Base-by-base conservation (phyloP, 2,329 filamentous ascomycete genomes). In the Scleromitrula shiraiana region DNA sequence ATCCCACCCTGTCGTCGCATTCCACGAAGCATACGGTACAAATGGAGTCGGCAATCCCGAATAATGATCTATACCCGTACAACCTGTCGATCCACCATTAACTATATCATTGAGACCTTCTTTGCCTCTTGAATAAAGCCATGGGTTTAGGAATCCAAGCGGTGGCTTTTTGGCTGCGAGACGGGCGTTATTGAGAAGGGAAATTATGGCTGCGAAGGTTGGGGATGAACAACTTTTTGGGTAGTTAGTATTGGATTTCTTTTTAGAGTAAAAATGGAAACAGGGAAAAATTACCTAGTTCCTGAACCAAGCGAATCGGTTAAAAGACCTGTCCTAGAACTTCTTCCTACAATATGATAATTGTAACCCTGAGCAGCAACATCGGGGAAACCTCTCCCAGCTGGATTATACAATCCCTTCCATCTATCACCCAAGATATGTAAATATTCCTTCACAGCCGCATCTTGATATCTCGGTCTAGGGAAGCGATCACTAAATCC, bases 181-280 rank as follows among this genome's bases (percentile, higher is more conserved):
- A 27, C 77, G 67, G 0, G 74, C 77, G 56, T 83, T 80, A 55
- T 85, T 85, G 48, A 85, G 65, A 4, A 85, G 70, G 1, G 75
- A 69, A 33, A 85, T 67, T 40, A 85, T 68, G 6, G 70, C 75
- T 0, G 77, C 74, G 20, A 78, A 76, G 0, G 77, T 66, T 0
- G 83, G 83, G 1, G 76, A 65, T 0, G 80, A 73, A 9, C 77
- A 77, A 73, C 53, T 64, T 52, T 1, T n/a, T 40, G 56, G 14
- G 57, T 58, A 9, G 17, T 41, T 30, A 30, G 39, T 38, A 4
- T 46, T 46, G 17, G 44, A 33, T 33, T n/a, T 33, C 30, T 33
- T 19, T 6, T 4, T 17, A 14, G 24, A 30, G 1, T 19, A 2
- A 35, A 3, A 23, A 14, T 10, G 8, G 9, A 9, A 20, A 30